Evolutionary conservation across 441 rosid genomes (phyloP), one percentile per base, ranked within the genome.

Genomic region (Arabidopsis hybrid): DNA sequence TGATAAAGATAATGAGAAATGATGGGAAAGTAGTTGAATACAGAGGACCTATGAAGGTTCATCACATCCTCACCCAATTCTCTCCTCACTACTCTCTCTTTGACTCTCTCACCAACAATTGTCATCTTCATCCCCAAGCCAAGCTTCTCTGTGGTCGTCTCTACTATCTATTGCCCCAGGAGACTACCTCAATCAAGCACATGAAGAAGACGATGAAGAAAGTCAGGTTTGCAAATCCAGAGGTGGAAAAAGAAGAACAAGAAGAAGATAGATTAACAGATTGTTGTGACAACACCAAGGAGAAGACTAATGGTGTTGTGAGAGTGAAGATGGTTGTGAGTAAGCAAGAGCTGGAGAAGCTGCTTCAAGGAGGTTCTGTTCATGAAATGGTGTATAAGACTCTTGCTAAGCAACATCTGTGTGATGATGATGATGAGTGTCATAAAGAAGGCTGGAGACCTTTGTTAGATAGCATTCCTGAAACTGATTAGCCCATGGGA

Each of bases 261-360:
- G 29, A 71, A 65, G 65, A 81, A 72, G 78, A 82, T 76, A 80
- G 35, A 32, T 38, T 65, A 18, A 65, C 49, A 39, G 58, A 71
- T 26, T 59, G 36, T 71, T 38, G 31, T 14, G 72, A 65, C 32
- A 49, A 55, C 10, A 70, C 29, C n/a, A 76, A 53, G 73, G 67
- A 62, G 78, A 69, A n/a, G 67, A 67, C 45, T 71, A 40, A 4
- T 4, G 76, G 83, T 39, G 83, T 79, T 36, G 84, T 89, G 60
- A 86, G 96, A 72, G 87, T 91, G 55, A 91, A 89, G 88, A 56
- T 93, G 85, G 76, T 88, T n/a, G 87, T 93, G 72, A 88, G 88
- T 53, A 91, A 88, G 78, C 82, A 85, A 79, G 89, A 93, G 61
- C 80, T 93, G 62, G 84, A 77, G 72, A 87, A 86, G 79, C 76